phyloP scores from a whole-genome alignment of 2,329 filamentous ascomycete species.

The Lomentospora prolificans region DNA sequence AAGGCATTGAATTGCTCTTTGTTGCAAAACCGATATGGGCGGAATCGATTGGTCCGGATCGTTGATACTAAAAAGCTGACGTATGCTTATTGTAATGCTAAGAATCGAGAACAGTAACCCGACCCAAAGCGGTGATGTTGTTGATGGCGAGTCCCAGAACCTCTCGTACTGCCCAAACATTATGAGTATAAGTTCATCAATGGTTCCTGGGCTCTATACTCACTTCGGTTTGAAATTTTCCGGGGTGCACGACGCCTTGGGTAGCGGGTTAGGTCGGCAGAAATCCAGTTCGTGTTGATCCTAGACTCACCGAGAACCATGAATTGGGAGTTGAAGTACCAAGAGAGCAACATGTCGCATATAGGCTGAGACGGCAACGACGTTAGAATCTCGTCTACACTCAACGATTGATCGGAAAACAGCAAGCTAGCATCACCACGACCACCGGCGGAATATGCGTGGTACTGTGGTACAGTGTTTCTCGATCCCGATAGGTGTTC shows the following conservation, averaged over 20 bases:
- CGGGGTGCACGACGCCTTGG: conserved; percentile 18
- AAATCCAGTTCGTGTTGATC: too few relatives aligned
- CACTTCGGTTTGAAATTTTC: conserved; percentile 19
- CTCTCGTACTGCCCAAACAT: conserved; percentile 27
- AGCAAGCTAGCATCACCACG: background rate
- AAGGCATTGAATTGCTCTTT: conserved; percentile 33
- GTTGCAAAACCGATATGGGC: conserved; percentile 13
- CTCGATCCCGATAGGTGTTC: conserved; percentile 18
- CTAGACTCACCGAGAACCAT: conserved; percentile 17
- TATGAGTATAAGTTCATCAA: background rate
- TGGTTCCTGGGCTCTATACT: background rate
- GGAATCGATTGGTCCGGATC: conserved; percentile 18
- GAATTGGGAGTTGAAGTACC: conserved; percentile 19
- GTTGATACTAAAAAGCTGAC: conserved; percentile 16
- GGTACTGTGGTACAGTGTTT: background rate
- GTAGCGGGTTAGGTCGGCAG: background rate
- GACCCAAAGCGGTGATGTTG: conserved; percentile 35
- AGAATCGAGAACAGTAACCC: conserved; percentile 40
- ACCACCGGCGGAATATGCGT: background rate
- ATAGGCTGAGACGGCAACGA: conserved; percentile 16
- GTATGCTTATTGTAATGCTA: conserved; percentile 27
- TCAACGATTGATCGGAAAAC: background rate
- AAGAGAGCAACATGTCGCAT: conserved; percentile 21
- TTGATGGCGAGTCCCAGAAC: conserved; percentile 33
- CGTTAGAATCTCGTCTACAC: conserved; percentile 13